A percentile compares a stretch with the other conserved stretches of the same genome.
These are phyloP conservation scores for Canavalia gladiata DNA, from an alignment of 306 rosid genomes.

Conservation along the genomic window DNA sequence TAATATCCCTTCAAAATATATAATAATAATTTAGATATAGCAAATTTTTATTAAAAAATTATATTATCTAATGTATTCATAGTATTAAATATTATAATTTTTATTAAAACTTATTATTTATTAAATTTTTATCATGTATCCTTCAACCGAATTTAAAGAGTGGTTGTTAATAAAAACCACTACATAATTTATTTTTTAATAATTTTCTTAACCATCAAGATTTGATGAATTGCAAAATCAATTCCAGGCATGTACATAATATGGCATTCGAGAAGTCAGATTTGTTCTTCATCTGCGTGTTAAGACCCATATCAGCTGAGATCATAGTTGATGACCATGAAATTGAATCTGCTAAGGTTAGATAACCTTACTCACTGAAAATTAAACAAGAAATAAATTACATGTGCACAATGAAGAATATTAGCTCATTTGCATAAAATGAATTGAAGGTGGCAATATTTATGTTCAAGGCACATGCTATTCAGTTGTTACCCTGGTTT, in stretches of 20 bases:
- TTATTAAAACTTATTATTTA: too few species aligned
- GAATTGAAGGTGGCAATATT: background rate
- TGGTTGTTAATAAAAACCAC: background rate
- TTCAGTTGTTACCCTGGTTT: background rate
- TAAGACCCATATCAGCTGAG: slow-evolving; percentile 74
- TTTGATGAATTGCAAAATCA: slow-evolving; percentile 41
- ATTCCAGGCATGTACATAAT: slow-evolving; percentile 85
- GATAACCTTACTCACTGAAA: slow-evolving; percentile 18
- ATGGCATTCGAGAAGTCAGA: slow-evolving; percentile 93
- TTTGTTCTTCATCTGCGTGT: slow-evolving; percentile 94
- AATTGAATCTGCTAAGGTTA: slow-evolving; percentile 90
- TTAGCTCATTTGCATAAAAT: background rate
- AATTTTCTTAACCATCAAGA: background rate
- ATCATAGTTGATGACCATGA: slow-evolving; percentile 84
- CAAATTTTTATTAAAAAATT: too few species aligned
- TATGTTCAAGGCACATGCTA: background rate
- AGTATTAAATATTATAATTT: too few species aligned
- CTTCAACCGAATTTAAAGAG: too few species aligned
- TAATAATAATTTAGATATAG: too few species aligned
- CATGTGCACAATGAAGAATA: background rate
- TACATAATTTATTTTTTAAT: background rate
- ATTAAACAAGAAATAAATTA: background rate
- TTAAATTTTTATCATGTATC: background rate
- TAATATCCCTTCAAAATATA: background rate
- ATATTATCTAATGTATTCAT: too few species aligned